Conservation (phyloP, 495 filamentous ascomycete genomes). For the Xylaria nigripes region DNA sequence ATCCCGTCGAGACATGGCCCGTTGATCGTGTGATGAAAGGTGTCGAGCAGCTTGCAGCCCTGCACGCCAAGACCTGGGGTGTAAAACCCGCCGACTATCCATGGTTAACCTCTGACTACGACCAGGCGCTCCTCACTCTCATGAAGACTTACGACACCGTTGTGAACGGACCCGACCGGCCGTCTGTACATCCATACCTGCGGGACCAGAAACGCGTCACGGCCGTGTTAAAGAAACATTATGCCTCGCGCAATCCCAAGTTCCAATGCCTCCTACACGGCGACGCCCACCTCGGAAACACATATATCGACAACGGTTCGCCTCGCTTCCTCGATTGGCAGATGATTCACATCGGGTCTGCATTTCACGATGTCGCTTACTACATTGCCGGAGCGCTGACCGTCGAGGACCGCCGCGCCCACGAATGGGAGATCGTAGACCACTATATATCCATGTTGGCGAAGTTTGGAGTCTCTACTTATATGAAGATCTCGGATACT, state of each 20-base stretch:
- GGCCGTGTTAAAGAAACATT: slow-evolving; percentile 23
- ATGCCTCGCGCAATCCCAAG: slow-evolving; percentile 19
- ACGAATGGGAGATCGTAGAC: slow-evolving; percentile 26
- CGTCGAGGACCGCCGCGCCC: slow-evolving; percentile 24
- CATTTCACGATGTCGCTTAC: slow-evolving; percentile 30
- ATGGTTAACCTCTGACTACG: slow-evolving; percentile 19
- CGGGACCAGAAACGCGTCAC: slow-evolving; percentile 22
- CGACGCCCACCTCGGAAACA: slow-evolving; percentile 25
- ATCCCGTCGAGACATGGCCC: slow-evolving; percentile 22
- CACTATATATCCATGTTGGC: slow-evolving; percentile 24
- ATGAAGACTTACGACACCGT: slow-evolving; percentile 18
- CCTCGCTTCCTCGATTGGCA: slow-evolving; percentile 33
- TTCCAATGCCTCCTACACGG: slow-evolving; percentile 27
- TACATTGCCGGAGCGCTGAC: slow-evolving; percentile 25
- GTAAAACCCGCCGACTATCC: slow-evolving; percentile 21
- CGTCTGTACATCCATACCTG: slow-evolving; percentile 20
- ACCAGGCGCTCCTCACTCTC: slow-evolving; percentile 16
- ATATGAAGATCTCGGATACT: slow-evolving; percentile 14
- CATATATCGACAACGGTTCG: slow-evolving; percentile 23
- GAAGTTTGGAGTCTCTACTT: slow-evolving; percentile 16
- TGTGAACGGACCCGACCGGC: slow-evolving; percentile 19
- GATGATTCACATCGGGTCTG: slow-evolving; percentile 25
- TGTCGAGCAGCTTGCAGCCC: slow-evolving; percentile 25
- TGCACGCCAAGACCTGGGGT: slow-evolving; percentile 33
- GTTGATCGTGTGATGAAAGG: slow-evolving; percentile 20